Conservation (phyloP, 805 yeast genomes). For the Candida railenensis region DNA sequence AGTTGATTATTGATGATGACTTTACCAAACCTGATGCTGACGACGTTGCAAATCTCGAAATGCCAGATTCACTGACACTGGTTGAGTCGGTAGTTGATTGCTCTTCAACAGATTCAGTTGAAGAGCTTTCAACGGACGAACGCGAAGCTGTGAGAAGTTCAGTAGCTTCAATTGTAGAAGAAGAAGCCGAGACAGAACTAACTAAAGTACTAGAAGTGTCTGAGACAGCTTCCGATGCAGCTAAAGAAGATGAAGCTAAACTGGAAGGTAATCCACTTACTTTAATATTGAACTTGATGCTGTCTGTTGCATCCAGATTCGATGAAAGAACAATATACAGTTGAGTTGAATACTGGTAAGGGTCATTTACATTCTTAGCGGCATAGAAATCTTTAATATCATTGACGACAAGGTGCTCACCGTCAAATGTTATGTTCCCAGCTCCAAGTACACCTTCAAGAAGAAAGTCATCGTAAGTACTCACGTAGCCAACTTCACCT, state of each 20-base stretch:
- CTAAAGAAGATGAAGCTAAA: background rate
- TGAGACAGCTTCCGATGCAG: no score
- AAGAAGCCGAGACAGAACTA: no score
- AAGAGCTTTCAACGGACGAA: no score
- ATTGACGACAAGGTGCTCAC: constrained; percentile 14
- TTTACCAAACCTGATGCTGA: no score
- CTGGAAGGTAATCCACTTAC: background rate
- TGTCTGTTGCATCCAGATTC: background rate
- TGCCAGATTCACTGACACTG: no score
- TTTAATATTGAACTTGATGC: background rate
- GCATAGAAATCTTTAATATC: constrained; percentile 23
- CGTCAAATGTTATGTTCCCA: constrained; percentile 12
- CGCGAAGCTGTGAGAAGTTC: no score
- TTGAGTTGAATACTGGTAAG: constrained; percentile 23
- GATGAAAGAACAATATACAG: constrained; percentile 12
- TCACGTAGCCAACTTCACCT: background rate
- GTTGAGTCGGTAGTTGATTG: no score
- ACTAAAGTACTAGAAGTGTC: no score
- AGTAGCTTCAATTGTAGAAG: no score
- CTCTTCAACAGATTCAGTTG: no score
- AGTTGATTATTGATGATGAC: no score
- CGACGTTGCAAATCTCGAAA: no score
- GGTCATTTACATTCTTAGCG: constrained; percentile 27
- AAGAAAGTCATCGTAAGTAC: constrained; percentile 1
- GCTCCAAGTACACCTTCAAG: constrained; percentile 8